phyloP scores from a whole-genome alignment of 2,329 filamentous ascomycete genomes.

The Aspergillus felis region DNA sequence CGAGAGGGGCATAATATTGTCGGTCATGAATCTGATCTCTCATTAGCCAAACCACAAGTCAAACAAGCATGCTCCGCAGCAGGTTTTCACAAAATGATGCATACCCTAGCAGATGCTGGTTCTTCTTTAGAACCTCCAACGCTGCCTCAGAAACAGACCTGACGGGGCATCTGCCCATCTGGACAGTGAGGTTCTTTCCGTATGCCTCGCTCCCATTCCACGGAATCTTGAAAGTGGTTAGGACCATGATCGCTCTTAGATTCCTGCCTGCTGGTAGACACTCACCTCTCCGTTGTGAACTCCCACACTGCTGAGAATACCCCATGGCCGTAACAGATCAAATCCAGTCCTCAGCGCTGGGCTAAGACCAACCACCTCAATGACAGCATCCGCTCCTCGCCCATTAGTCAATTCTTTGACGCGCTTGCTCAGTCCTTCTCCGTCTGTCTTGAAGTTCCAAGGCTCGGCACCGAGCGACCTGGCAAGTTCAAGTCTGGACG shows the following conservation, averaged over 20 bases:
- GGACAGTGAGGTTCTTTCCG: slow-evolving; percentile 66
- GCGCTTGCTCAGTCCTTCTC: slow-evolving; percentile 61
- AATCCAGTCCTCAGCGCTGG: slow-evolving; percentile 67
- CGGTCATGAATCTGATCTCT: slow-evolving; percentile 65
- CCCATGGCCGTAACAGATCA: slow-evolving; percentile 68
- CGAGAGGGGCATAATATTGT: slow-evolving; percentile 67
- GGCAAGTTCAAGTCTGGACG: slow-evolving; percentile 69
- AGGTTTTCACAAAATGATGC: neutral
- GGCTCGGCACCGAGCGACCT: slow-evolving; percentile 73
- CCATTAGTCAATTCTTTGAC: slow-evolving; percentile 74
- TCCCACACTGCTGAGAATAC: slow-evolving; percentile 69
- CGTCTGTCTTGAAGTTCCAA: slow-evolving; percentile 70
- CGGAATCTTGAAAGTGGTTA: slow-evolving; percentile 51
- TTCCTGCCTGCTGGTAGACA: neutral
- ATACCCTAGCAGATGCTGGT: slow-evolving; percentile 64
- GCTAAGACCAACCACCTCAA: slow-evolving; percentile 71
- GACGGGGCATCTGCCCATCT: slow-evolving; percentile 75
- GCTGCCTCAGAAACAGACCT: slow-evolving; percentile 65
- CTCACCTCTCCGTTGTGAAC: slow-evolving; percentile 69
- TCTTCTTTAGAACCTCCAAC: slow-evolving; percentile 60
- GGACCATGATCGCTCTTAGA: neutral
- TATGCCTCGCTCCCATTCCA: slow-evolving; percentile 63
- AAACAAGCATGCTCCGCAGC: neutral
- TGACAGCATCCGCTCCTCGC: slow-evolving; percentile 77
- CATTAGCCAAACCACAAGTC: neutral